Conservation (phyloP, 129 eudicot species). For the Flaveria trinervia region DNA sequence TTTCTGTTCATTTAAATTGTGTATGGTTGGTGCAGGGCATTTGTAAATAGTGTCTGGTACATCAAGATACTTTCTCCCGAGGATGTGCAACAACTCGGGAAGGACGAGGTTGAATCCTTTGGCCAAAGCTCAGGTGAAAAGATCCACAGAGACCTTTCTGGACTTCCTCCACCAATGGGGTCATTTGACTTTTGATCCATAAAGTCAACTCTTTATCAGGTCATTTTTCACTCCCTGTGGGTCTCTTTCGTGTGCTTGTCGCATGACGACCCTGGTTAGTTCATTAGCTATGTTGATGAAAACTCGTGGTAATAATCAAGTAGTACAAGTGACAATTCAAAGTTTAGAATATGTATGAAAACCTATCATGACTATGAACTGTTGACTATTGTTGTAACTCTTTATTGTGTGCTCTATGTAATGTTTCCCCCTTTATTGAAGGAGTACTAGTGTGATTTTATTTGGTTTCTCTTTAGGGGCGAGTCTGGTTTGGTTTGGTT, state of each 20-base stretch:
- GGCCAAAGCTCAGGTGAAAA: constrained; percentile 54
- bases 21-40: constrained; percentile 58
- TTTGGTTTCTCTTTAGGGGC: too few species aligned
- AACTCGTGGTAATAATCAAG: constrained; percentile 28
- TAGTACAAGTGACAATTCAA: constrained; percentile 22
- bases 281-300: constrained; percentile 25
- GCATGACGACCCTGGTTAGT: constrained; percentile 13
- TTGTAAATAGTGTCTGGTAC: constrained; percentile 93
- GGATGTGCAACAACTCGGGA: constrained; percentile 79
- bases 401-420: constrained; percentile 27
- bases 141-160: constrained; percentile 50
- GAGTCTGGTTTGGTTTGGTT: too few species aligned
- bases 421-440: neutral
- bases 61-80: constrained; percentile 96
- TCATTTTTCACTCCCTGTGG: constrained; percentile 18
- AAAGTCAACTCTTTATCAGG: constrained; percentile 3
- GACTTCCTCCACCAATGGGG: constrained; percentile 66
- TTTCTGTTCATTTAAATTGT: neutral
- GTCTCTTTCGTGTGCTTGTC: constrained; percentile 15
- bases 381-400: constrained; percentile 18
- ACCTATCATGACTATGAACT: constrained; percentile 31
- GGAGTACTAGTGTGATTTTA: too few species aligned
- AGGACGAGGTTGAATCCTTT: constrained; percentile 61
- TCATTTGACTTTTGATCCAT: constrained; percentile 59
- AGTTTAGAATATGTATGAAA: constrained; percentile 29